Base-by-base conservation (phyloP, 768 basidiomycete genomes). In the Exidia glandulosa region DNA sequence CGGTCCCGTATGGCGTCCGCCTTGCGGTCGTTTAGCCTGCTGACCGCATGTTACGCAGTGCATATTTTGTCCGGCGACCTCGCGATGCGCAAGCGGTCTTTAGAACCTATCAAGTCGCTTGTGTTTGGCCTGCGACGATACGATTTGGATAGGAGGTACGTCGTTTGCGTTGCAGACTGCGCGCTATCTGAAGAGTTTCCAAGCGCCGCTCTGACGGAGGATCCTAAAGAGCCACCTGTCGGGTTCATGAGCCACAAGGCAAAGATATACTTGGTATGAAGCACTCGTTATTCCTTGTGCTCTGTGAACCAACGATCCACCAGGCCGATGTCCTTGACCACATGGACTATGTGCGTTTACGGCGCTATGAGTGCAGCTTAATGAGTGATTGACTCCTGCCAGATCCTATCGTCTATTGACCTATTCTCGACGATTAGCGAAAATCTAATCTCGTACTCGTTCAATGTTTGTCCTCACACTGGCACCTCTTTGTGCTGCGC, bases 41-140 rank as follows among this genome's bases (percentile, higher is more conserved):
- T 57, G 47, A n/a, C 3, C 7, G 3, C 25, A 19, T 29, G 47
- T 47, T 23, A 23, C 31, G 16, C n/a, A 87, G 86, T 90, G 47
- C 88, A 89, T 65, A 86, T 90, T 60, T 76, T 88, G 23, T 84
- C 84, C 47, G 87, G 85, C 16, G 87, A 90, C 64, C 76, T 90
- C 3, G 84, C 83, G 60, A 72, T 88, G 54, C 84, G 86, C 68
- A 88, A 87, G 66, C 80, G 86, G 23, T 87, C 87, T 2, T 75
- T 88, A 14, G 84, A 83, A 36, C 88, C 88, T 0, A 79, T 90
- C 65, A 86, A 81, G 65, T 80, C 82, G 0, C 73, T 89, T 61
- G 75, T 90, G 29, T 85, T 85, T 63, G 83, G 86, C 12, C 69
- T 90, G 31, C 74, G 87, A 33, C 73, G 82, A 57, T 87, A 88